Evolutionary conservation across 139 green algal genomes (phyloP), one percentile per base, ranked within the genome.

Genomic region (Volvox africanus): DNA sequence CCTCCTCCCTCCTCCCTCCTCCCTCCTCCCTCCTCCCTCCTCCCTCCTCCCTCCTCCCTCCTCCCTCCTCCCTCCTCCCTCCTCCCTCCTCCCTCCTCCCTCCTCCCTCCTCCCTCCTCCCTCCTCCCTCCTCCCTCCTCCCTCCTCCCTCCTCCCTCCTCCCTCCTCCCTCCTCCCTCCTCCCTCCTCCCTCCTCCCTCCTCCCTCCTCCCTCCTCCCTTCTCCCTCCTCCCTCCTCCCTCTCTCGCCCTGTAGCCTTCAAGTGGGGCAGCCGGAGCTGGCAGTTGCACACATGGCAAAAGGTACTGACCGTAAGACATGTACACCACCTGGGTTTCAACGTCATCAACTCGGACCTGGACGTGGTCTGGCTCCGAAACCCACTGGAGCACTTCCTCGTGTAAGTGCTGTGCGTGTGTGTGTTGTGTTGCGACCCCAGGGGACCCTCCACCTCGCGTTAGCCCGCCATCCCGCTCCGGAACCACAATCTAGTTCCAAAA

Each of bases 321-420:
- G 91, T 94, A 62, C 55, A 87, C 71, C 88, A 91, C 1, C 75
- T 94, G 82, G 91, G 91, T 65, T 91, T 91, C 86, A 32, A 94
- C 86, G 91, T 94, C 35, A 82, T 94, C 30, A 76, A 92, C 69
- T 91, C 82, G 2, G 91, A 92, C 65, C 80, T 94, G 22, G 91
- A 94, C 55, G 91, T 94, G 62, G 91, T 94, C 50, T 94, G 91
- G 91, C 75, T 92, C 28, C 86, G 90, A 2, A 77, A 93, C 90
- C 85, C 90, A 22, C 79, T 93, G 85, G 20, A 71, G 18, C 88
- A 91, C 90, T 91, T 93, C 67, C 61, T 91, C 11, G 77, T 82
- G 85, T 89, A 71, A 82, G 85, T 73, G 21, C n/a, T n/a, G n/a
- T 9, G 11, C 24, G 65, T 69, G 17, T 69, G 65, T 73, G 65